These are phyloP conservation scores for Cryptococcus sp. DNA, from an alignment of 1,284 basidiomycete genomes.

Conservation along the genomic window DNA sequence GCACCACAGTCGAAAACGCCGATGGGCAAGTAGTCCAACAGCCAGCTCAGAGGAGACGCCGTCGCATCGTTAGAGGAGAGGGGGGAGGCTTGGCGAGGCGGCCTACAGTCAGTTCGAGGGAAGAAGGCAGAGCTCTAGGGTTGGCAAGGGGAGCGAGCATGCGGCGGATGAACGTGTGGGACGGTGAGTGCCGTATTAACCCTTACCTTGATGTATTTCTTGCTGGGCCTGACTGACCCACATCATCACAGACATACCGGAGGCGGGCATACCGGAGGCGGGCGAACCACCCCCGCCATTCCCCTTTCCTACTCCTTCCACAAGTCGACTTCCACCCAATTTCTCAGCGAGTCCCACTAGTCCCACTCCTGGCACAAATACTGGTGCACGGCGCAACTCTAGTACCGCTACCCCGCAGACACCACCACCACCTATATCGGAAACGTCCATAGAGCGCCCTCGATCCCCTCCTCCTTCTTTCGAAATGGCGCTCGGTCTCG, in stretches of 20 bases:
- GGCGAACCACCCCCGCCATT: conserved; percentile 48
- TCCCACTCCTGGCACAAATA: not conserved
- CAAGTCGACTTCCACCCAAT: conserved; percentile 31
- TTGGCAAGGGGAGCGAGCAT: conserved; percentile 46
- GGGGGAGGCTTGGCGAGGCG: conserved; percentile 16
- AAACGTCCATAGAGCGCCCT: conserved; percentile 10
- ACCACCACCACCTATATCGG: not conserved
- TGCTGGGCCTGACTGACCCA: not conserved
- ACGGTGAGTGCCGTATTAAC: conserved; percentile 31
- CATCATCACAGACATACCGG: conserved; percentile 34
- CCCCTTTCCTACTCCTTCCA: conserved; percentile 38
- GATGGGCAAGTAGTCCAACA: not conserved
- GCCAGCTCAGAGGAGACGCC: conserved; percentile 19
- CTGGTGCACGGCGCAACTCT: no score
- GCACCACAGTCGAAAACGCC: not conserved
- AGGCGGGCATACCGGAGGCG: conserved; percentile 38
- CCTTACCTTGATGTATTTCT: not conserved
- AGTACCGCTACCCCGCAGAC: not conserved
- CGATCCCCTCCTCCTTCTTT: conserved; percentile 45
- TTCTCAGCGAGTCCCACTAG: conserved; percentile 15
- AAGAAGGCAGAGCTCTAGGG: conserved; percentile 45
- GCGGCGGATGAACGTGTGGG: conserved; percentile 49
- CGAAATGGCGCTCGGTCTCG: conserved; percentile 34
- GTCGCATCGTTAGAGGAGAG: conserved; percentile 34
- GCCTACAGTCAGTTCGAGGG: conserved; percentile 34